These are phyloP conservation scores for Castanea sativa DNA, from an alignment of 306 rosid species.

Conservation along the genomic window DNA sequence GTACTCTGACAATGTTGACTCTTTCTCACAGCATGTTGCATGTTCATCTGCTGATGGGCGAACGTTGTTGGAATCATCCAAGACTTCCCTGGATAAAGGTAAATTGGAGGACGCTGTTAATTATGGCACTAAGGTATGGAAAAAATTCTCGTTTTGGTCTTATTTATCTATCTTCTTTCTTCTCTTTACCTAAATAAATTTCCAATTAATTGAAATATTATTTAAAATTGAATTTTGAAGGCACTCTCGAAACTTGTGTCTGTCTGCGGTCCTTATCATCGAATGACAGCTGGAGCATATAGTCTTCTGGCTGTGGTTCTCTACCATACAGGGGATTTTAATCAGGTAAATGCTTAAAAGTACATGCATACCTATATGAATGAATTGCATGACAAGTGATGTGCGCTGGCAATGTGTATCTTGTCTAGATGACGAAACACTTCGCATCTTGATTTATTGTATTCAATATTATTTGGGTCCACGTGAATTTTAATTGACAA, in stretches of 20 bases:
- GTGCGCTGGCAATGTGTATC: conserved; percentile 4
- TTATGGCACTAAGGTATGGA: conserved; percentile 86
- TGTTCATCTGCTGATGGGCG: conserved; percentile 99
- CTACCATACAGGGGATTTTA: conserved; percentile 96
- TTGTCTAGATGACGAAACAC: background rate
- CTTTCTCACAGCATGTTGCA: conserved; percentile 73
- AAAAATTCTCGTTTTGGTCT: background rate
- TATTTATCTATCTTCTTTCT: background rate
- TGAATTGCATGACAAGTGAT: conserved; percentile 21
- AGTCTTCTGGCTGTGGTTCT: conserved; percentile 97
- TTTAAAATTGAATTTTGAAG: conserved; percentile 47
- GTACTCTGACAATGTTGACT: conserved; percentile 22
- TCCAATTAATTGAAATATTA: conserved; percentile 18
- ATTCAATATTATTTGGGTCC: background rate
- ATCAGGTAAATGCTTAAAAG: conserved; percentile 57
- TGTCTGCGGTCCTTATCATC: conserved; percentile 94
- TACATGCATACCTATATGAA: conserved; percentile 9
- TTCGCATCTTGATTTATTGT: background rate
- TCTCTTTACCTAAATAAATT: conserved; percentile 2
- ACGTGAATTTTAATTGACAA: background rate
- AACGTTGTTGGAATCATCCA: conserved; percentile 89
- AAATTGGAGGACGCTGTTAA: conserved; percentile 98
- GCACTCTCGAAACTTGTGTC: conserved; percentile 86
- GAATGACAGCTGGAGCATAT: conserved; percentile 99
- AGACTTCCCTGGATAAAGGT: conserved; percentile 95